Conservation (phyloP, 352 stramenopile genomes). For the Pythium folliculosum region DNA sequence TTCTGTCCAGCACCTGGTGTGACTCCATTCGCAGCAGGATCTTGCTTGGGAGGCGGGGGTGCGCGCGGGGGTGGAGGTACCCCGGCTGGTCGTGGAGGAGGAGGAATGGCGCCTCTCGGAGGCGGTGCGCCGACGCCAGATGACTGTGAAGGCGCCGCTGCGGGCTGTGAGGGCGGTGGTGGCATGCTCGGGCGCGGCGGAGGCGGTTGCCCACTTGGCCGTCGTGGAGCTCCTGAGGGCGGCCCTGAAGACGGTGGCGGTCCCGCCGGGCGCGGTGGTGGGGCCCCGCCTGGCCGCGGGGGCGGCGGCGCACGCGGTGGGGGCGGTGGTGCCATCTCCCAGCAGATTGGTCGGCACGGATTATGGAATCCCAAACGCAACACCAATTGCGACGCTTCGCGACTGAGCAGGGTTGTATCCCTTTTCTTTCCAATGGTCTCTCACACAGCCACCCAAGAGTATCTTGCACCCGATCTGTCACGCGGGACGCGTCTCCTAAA, state of each 20-base stretch:
- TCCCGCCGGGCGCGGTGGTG: constrained; percentile 16
- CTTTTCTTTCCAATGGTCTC: neutral
- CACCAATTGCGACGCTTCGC: constrained; percentile 5
- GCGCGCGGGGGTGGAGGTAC: constrained; percentile 34
- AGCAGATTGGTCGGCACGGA: neutral
- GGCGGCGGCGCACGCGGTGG: constrained; percentile 18
- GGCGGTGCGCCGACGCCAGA: constrained; percentile 17
- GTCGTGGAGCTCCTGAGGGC: constrained; percentile 13
- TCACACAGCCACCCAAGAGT: neutral
- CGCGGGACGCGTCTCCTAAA: constrained; percentile 21
- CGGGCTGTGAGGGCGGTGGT: constrained; percentile 20
- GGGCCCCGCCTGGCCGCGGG: constrained; percentile 28
- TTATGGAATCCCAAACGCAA: neutral
- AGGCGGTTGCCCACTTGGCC: constrained; percentile 5
- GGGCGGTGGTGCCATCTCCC: constrained; percentile 5
- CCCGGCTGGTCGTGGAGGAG: constrained; percentile 32
- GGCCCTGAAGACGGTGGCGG: constrained; percentile 16
- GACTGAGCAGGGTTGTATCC: too few species aligned
- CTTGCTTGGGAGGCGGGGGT: constrained; percentile 28
- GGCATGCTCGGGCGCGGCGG: constrained; percentile 32
- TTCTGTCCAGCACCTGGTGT: constrained; percentile 12
- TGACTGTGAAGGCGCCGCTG: constrained; percentile 11
- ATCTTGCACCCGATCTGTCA: neutral
- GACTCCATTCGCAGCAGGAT: neutral
- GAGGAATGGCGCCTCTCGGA: constrained; percentile 12